Evolutionary conservation across 768 basidiomycete genomes (phyloP).

Genomic region (Lentinus brumalis): DNA sequence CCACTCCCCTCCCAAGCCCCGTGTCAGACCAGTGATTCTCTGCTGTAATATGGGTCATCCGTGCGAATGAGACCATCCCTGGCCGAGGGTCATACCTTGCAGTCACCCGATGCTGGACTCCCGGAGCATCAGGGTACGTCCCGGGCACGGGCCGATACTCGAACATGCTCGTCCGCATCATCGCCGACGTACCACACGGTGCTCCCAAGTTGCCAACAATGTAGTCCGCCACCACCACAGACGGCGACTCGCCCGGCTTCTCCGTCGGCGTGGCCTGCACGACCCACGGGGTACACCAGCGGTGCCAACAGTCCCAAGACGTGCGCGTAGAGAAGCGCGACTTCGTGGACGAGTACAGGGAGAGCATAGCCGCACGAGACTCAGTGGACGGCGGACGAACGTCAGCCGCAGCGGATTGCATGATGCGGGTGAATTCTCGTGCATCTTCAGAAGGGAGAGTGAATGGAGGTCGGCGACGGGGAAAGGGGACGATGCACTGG

Average conservation of each 20-base stretch:
- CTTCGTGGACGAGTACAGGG: conserved; percentile 11
- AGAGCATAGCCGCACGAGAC: conserved; percentile 15
- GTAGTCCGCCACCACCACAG: conserved; percentile 11
- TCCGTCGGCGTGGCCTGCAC: not conserved
- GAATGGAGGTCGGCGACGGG: conserved; percentile 13
- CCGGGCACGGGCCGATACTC: conserved; percentile 14
- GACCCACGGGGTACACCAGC: conserved; percentile 22
- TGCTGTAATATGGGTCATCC: conserved; percentile 9
- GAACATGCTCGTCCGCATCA: not conserved
- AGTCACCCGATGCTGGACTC: conserved; percentile 12
- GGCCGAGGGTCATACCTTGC: conserved; percentile 12
- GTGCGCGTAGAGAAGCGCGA: conserved; percentile 16
- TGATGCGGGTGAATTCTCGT: conserved; percentile 11
- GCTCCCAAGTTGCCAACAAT: conserved; percentile 8
- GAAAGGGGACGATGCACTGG: conserved; percentile 11
- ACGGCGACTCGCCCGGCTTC: not conserved
- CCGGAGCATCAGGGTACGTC: conserved; percentile 18
- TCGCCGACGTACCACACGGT: conserved; percentile 14
- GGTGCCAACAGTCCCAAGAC: conserved; percentile 24
- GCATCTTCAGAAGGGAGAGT: conserved; percentile 10
- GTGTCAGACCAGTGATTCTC: conserved; percentile 9
- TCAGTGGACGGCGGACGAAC: conserved; percentile 9
- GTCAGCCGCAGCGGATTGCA: conserved; percentile 11
- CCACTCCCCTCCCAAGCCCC: conserved; percentile 3
- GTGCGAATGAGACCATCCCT: conserved; percentile 13